Conservation (phyloP, 2,329 filamentous ascomycete species). For the Colletotrichum tamarilloi region DNA sequence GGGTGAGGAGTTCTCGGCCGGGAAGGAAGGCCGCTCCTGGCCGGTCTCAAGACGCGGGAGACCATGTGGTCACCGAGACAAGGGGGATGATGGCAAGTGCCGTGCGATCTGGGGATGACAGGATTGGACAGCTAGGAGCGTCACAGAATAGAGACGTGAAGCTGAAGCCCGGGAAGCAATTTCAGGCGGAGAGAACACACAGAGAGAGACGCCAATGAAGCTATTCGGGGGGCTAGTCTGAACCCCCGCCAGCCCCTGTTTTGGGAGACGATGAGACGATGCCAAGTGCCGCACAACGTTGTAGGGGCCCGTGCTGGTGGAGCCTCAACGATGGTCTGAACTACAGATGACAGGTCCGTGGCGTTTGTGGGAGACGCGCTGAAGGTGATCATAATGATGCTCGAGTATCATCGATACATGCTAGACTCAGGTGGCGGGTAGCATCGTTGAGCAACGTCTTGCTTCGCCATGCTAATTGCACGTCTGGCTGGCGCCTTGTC, state of each 20-base stretch:
- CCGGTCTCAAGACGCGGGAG: constrained; percentile 8
- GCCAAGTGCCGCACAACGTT: constrained; percentile 34
- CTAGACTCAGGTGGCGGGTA: background rate
- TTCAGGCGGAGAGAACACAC: background rate
- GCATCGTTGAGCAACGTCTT: background rate
- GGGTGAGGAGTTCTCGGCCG: constrained; percentile 7
- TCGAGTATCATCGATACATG: background rate
- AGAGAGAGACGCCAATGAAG: constrained; percentile 8
- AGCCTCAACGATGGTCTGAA: constrained; percentile 14
- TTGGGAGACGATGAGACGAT: constrained; percentile 32
- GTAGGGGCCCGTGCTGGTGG: constrained; percentile 23
- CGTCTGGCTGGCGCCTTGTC: background rate
- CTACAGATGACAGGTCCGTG: constrained; percentile 28
- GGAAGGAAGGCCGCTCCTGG: constrained; percentile 1
- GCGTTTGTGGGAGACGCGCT: background rate
- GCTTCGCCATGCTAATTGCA: background rate
- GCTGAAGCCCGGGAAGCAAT: background rate
- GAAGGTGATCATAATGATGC: background rate
- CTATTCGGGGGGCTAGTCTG: constrained; percentile 20
- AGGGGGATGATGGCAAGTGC: background rate
- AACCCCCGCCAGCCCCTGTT: constrained; percentile 18
- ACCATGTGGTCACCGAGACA: constrained; percentile 12
- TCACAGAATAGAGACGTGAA: background rate
- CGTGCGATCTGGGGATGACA: constrained; percentile 9
- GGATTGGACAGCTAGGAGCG: background rate